Base-by-base conservation (phyloP, 352 stramenopile species). In the Blastocystis sp. region DNA sequence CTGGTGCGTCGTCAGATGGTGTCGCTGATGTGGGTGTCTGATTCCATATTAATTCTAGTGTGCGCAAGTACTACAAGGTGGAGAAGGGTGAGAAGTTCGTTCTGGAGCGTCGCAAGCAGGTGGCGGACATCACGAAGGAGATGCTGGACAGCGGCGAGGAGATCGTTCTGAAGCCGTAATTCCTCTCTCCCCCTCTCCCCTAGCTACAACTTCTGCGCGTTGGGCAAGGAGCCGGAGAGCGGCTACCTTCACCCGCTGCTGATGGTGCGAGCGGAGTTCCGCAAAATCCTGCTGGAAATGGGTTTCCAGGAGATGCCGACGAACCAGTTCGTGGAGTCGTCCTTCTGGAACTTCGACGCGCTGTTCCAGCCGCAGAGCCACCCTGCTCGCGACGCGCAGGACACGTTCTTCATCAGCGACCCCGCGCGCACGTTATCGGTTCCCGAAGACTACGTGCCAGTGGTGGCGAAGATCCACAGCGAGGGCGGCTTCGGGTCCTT, bases 311-410 rank as follows among this genome's bases (percentile, higher is more conserved):
- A 99, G 90, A 99, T 99, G 96, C 96, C 96, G 32, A 99, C 96
- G 38, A 98, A 97, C 90, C 95, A 96, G 88, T 99, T 93, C 91
- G 96, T 99, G 29, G 96, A 99, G 89, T 96, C 90, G 87, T 97
- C 92, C 86, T 99, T 99, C 89, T 99, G 96, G 96, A 99, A 99
- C 91, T 99, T 99, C 89, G 96, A 99, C 89, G 95, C 95, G 65
- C 91, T 99, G 67, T 99, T 99, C 89, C 96, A 99, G 91, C 96
- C 96, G 53, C 96, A 99, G 91, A 97, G 92, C 40, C 96, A 99
- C 88, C 96, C 96, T 51, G 96, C 96, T 18, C 91, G 96, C 87
- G 96, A 99, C 88, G 96, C 95, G 34, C 96, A 99, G 88, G 96
- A 99, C 89, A 99, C 96, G 44, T 99, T 99, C 90, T 99, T 99